Evolutionary conservation across 78 protist species (phyloP), one percentile per base, ranked within the genome.

Genomic region (Tieghemostelium lacteum): DNA sequence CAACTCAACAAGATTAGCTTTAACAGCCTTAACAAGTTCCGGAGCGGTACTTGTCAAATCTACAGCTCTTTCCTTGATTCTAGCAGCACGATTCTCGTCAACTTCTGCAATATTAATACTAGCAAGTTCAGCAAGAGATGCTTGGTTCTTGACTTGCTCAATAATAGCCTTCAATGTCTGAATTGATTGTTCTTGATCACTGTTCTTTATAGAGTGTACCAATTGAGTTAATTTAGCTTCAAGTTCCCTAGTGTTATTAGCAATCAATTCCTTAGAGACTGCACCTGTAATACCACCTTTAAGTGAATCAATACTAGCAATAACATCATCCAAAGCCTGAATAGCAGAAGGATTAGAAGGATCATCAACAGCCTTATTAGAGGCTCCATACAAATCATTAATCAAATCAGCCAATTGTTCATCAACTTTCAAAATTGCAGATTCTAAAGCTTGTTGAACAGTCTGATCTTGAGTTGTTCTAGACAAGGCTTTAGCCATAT

Each of bases 361-460:
- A 33, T 83, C 78, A 20, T 58, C 54, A 10, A 83, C 67, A 1
- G 78, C 65, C 16, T 14, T 52, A 19, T 66, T 37, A 8, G 91
- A 50, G 14, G 39, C 39, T 0, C 31, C 58, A 52, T 69, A 83
- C 1, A 83, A 62, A 58, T 83, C 75, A 45, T 66, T 63, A 14
- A 83, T 69, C 50, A 83, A 24, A 5, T 26, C 31, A 14, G 66
- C 39, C 16, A 83, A 24, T 0, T 66, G 28, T 16, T 83, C 66
- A 16, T 83, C 91, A 0, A 78, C 91, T 26, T 83, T 69, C 36
- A 83, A 55, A 26, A 83, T 83, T 31, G 78, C 91, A 22, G 91
- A 76, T 33, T 83, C 71, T 19, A 83, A 19, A 1, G 76, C 91
- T 12, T 83, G 78, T 37, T 52, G 29, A 37, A 69, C 26, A 1